phyloP scores from a whole-genome alignment of 495 filamentous ascomycete species.

The Paragyromitra xinjiangensis region DNA sequence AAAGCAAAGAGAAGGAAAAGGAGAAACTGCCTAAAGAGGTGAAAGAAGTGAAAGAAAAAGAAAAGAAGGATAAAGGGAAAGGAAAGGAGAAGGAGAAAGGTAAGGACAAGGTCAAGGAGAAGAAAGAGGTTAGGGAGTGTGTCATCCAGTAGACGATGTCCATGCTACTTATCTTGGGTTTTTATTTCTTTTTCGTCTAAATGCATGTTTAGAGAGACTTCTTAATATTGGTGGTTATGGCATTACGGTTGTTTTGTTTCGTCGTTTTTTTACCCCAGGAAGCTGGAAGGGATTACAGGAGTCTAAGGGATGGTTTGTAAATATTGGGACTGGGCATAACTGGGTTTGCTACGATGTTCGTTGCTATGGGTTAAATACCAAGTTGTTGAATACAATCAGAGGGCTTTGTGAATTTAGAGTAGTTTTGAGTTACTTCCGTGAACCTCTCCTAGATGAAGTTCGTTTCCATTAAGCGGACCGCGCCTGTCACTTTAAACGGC shows the following conservation, averaged over 20 bases:
- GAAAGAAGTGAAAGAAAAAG: constrained; percentile 58
- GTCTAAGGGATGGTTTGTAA: constrained; percentile 5
- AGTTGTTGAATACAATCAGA: not conserved
- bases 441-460: not conserved
- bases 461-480: not conserved
- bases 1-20: constrained; percentile 57
- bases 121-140: constrained; percentile 56
- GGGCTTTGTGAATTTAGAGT: not conserved
- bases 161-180: constrained; percentile 8
- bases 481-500: not conserved
- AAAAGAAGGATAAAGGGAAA: constrained; percentile 60
- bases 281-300: not conserved
- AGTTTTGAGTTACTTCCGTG: not conserved
- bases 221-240: not conserved
- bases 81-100: constrained; percentile 36
- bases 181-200: not conserved
- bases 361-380: not conserved
- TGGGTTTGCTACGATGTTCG: not conserved
- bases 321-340: not conserved
- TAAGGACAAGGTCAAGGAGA: constrained; percentile 42
- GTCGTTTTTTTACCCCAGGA: not conserved
- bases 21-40: constrained; percentile 56
- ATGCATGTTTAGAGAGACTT: not conserved
- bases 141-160: constrained; percentile 34
- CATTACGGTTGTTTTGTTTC: not conserved